A percentile compares a stretch with the other conserved stretches of the same genome.
Conservation (phyloP, 768 basidiomycete species). For the Leccinellum rugosiceps region DNA sequence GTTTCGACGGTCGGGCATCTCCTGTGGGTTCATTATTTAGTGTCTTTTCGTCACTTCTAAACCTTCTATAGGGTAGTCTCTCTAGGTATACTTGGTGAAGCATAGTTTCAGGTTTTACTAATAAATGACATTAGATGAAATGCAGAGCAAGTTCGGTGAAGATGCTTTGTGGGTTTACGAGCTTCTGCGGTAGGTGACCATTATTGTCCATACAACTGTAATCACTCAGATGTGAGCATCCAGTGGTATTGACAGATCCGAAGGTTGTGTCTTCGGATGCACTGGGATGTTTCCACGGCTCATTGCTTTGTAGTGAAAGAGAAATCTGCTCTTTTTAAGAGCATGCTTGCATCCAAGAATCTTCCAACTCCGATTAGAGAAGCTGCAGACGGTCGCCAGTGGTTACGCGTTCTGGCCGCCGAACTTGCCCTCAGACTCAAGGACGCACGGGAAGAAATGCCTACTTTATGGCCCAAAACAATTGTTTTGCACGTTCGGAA, state of each 20-base stretch:
- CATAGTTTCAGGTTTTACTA: not conserved
- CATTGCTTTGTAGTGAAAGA: slow-evolving; percentile 66
- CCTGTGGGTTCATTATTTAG: slow-evolving; percentile 50
- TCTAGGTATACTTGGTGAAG: slow-evolving; percentile 43
- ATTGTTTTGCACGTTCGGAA: slow-evolving; percentile 76
- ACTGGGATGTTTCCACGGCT: not conserved
- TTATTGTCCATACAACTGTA: not conserved
- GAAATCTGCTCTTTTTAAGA: slow-evolving; percentile 75
- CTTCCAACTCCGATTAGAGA: slow-evolving; percentile 75
- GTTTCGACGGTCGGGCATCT: slow-evolving; percentile 89
- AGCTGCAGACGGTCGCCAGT: slow-evolving; percentile 74
- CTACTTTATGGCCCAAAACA: slow-evolving; percentile 89
- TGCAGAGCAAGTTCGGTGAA: slow-evolving; percentile 80
- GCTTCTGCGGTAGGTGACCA: slow-evolving; percentile 62
- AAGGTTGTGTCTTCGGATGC: slow-evolving; percentile 51
- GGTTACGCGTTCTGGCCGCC: slow-evolving; percentile 89
- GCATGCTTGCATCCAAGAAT: slow-evolving; percentile 97
- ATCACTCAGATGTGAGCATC: not conserved
- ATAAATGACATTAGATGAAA: slow-evolving; percentile 49
- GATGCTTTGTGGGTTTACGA: slow-evolving; percentile 91
- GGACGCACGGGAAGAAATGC: slow-evolving; percentile 70
- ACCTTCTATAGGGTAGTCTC: slow-evolving; percentile 44
- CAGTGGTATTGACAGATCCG: slow-evolving; percentile 83
- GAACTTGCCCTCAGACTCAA: slow-evolving; percentile 84
- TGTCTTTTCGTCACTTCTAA: not conserved